A percentile compares a stretch with the other conserved stretches of the same genome.
Evolutionary conservation across 441 rosid genomes (phyloP).

Genomic region (Jatropha multifida): DNA sequence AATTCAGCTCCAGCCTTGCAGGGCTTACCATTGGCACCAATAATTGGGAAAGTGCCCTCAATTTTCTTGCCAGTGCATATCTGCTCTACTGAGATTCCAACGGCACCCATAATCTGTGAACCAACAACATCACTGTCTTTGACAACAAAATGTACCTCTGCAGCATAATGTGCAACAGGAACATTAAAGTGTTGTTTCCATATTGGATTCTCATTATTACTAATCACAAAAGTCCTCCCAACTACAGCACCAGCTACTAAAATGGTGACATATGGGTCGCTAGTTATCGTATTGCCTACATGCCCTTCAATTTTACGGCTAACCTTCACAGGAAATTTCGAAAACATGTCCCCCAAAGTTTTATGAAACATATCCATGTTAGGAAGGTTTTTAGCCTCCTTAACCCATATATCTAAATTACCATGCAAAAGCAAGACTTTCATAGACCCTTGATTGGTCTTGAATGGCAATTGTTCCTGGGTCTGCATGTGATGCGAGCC

Average conservation of each 20-base stretch:
- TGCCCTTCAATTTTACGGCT: constrained; percentile 47
- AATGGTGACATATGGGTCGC: constrained; percentile 89
- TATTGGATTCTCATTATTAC: constrained; percentile 78
- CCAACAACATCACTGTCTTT: constrained; percentile 93
- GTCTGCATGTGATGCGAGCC: constrained; percentile 42
- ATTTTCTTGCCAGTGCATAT: constrained; percentile 48
- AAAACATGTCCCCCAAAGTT: constrained; percentile 65
- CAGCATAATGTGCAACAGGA: constrained; percentile 80
- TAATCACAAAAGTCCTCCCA: constrained; percentile 79
- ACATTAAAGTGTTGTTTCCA: constrained; percentile 89
- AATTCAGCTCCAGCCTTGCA: constrained; percentile 75
- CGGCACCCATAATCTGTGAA: constrained; percentile 75
- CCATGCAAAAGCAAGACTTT: constrained; percentile 77
- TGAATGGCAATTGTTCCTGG: constrained; percentile 48
- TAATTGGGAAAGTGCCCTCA: constrained; percentile 65
- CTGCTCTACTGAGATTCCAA: constrained; percentile 73
- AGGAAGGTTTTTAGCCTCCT: constrained; percentile 75
- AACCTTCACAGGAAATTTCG: constrained; percentile 39
- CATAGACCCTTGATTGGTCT: constrained; percentile 44
- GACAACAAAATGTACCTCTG: constrained; percentile 77
- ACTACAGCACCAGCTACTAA: constrained; percentile 61
- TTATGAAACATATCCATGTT: constrained; percentile 92
- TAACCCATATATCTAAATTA: constrained; percentile 72
- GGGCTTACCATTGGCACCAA: constrained; percentile 59
- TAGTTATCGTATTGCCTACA: constrained; percentile 44